Conservation (phyloP, 768 basidiomycete genomes). For the Auriscalpium microsporum region DNA sequence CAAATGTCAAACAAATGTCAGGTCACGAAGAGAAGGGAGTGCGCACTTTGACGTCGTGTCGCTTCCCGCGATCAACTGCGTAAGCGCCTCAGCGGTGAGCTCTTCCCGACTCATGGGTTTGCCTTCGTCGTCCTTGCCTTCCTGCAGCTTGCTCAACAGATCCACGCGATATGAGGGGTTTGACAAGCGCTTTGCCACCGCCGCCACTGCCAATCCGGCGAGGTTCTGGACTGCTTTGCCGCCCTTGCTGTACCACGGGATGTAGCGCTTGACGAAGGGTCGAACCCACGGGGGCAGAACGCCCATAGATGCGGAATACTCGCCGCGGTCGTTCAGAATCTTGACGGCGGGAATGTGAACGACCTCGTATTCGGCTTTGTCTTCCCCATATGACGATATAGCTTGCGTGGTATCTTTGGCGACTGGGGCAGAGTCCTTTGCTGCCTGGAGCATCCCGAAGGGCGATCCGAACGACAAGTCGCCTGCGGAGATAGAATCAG, state of each 20-base stretch:
- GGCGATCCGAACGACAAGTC: conserved; percentile 79
- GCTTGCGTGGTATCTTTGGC: conserved; percentile 45
- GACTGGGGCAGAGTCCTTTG: conserved; percentile 64
- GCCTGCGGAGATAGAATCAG: conserved; percentile 15
- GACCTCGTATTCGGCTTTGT: conserved; percentile 34
- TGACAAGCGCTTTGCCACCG: conserved; percentile 64
- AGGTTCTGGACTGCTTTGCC: conserved; percentile 25
- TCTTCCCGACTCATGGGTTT: conserved; percentile 75
- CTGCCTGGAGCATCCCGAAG: conserved; percentile 76
- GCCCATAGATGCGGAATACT: conserved; percentile 34
- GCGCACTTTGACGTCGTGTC: conserved; percentile 90
- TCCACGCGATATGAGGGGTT: conserved; percentile 69
- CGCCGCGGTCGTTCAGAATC: conserved; percentile 46
- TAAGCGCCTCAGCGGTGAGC: conserved; percentile 81
- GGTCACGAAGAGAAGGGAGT: neutral
- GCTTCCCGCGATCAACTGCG: conserved; percentile 80
- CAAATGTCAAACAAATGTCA: no score
- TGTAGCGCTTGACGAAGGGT: conserved; percentile 21
- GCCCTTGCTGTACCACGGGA: conserved; percentile 31
- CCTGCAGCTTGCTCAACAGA: conserved; percentile 72
- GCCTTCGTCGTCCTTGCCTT: conserved; percentile 71
- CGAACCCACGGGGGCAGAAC: conserved; percentile 28
- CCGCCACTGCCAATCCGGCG: conserved; percentile 23
- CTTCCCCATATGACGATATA: conserved; percentile 45
- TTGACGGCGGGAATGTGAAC: conserved; percentile 68